Percentiles rank a stretch among this genome's conserved stretches.
phyloP scores from a whole-genome alignment of 2,329 filamentous ascomycete genomes.

The Botrytis byssoidea region DNA sequence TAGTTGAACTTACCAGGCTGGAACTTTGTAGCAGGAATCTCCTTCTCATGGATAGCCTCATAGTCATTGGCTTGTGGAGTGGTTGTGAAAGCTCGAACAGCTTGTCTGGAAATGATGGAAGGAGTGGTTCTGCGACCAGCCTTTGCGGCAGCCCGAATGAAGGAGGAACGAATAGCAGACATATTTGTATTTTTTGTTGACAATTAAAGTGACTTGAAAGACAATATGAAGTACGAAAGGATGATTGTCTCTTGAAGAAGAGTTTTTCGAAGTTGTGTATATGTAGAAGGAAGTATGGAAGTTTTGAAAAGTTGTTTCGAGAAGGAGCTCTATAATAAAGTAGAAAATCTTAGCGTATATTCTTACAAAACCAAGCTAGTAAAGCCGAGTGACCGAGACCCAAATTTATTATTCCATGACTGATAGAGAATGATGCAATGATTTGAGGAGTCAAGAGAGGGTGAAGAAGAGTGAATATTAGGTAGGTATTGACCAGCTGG shows the following conservation, averaged over 20 bases:
- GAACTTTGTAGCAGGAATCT: slow-evolving; percentile 28
- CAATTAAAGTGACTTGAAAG: neutral
- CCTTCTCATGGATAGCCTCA: slow-evolving; percentile 35
- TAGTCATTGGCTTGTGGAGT: slow-evolving; percentile 29
- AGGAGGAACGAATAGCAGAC: slow-evolving; percentile 15
- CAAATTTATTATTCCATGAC: neutral
- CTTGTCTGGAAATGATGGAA: slow-evolving; percentile 22
- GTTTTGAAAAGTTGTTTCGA: slow-evolving; percentile 1
- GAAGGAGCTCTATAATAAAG: slow-evolving; percentile 8
- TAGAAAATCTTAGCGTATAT: slow-evolving; percentile 11
- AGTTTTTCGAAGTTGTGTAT: neutral
- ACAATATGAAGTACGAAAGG: neutral
- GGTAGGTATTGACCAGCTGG: neutral
- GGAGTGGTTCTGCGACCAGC: slow-evolving; percentile 12
- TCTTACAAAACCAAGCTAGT: neutral
- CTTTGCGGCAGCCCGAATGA: slow-evolving; percentile 15
- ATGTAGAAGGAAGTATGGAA: neutral
- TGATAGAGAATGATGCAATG: neutral
- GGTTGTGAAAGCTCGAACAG: slow-evolving; percentile 31
- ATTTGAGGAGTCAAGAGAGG: neutral
- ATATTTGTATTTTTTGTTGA: neutral
- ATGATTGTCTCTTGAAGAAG: neutral
- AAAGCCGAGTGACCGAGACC: slow-evolving; percentile 7
- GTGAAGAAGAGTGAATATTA: neutral
- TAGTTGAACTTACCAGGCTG: slow-evolving; percentile 12